Evolutionary conservation across 805 yeast species (phyloP).

Genomic region (Kodamaea restingae): DNA sequence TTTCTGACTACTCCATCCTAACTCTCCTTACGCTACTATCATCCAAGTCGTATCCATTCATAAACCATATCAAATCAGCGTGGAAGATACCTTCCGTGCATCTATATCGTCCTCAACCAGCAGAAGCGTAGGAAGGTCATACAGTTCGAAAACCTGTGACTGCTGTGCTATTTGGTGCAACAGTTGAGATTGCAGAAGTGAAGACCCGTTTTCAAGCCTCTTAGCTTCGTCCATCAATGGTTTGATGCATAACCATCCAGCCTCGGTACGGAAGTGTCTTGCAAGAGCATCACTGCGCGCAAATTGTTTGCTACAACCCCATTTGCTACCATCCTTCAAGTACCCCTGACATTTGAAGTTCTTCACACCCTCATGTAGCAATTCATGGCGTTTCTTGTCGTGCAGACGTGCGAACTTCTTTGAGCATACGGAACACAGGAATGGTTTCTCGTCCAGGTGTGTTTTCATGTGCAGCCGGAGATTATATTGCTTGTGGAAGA

Average conservation of each 20-base stretch:
- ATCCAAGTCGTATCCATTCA: slow-evolving; percentile 1
- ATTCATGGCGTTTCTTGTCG: slow-evolving; percentile 72
- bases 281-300: slow-evolving; percentile 77
- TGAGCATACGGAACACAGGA: slow-evolving; percentile 57
- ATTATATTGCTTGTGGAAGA: slow-evolving; percentile 47
- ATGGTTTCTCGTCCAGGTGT: slow-evolving; percentile 67
- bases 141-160: slow-evolving; percentile 2
- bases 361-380: slow-evolving; percentile 69
- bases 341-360: slow-evolving; percentile 64
- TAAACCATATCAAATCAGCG: slow-evolving; percentile 1
- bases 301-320: slow-evolving; percentile 76
- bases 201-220: slow-evolving; percentile 18
- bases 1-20: too few relatives aligned
- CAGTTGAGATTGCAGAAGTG: slow-evolving; percentile 3
- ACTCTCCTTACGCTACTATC: too few relatives aligned
- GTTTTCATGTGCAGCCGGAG: slow-evolving; percentile 48
- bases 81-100: slow-evolving; percentile 2
- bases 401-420: slow-evolving; percentile 74
- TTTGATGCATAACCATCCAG: slow-evolving; percentile 65
- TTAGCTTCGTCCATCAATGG: slow-evolving; percentile 62
- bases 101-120: slow-evolving; percentile 5
- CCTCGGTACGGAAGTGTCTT: slow-evolving; percentile 71
- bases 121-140: neutral
- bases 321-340: slow-evolving; percentile 54
- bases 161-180: slow-evolving; percentile 6